Evolutionary conservation across 2,329 filamentous ascomycete species (phyloP).

Genomic region (Diaporthe sp.): DNA sequence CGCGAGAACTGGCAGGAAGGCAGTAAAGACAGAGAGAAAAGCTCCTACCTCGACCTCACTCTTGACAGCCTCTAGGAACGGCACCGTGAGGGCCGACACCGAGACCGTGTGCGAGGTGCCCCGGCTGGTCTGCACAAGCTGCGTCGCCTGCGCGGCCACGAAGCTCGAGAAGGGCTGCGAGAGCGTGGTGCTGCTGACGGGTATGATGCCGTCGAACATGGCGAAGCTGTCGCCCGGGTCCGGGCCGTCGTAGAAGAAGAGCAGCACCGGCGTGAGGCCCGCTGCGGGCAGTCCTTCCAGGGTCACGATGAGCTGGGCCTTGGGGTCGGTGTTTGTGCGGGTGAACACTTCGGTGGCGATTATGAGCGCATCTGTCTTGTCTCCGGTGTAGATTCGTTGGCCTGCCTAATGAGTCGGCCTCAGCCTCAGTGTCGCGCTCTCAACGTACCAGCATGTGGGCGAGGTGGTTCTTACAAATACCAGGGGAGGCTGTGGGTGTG

Average conservation of each 20-base stretch:
- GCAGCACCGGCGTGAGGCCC: conserved; percentile 32
- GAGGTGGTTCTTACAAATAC: conserved; percentile 35
- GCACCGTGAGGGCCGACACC: conserved; percentile 39
- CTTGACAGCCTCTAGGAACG: conserved; percentile 40
- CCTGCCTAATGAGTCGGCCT: neutral
- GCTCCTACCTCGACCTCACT: conserved; percentile 37
- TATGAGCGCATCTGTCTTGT: conserved; percentile 37
- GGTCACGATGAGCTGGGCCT: conserved; percentile 43
- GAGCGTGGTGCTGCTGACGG: conserved; percentile 26
- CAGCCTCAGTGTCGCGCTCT: neutral
- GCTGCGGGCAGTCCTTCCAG: conserved; percentile 34
- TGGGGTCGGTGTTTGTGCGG: conserved; percentile 40
- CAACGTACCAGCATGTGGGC: neutral
- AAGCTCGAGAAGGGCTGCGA: conserved; percentile 36
- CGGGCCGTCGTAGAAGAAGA: conserved; percentile 45
- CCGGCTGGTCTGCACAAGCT: conserved; percentile 36
- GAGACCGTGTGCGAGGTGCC: conserved; percentile 44
- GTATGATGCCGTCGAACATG: conserved; percentile 38
- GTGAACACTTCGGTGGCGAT: conserved; percentile 42
- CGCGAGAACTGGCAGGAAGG: neutral
- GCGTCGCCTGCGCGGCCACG: conserved; percentile 35
- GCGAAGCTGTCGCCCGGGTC: conserved; percentile 38
- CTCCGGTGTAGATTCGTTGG: conserved; percentile 29
- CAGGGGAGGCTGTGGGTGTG: conserved; percentile 36
- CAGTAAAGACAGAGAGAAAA: neutral